Percentiles rank a stretch among this genome's conserved stretches.
Conservation (phyloP, 2,329 filamentous ascomycete genomes). For the Periconia digitata region DNA sequence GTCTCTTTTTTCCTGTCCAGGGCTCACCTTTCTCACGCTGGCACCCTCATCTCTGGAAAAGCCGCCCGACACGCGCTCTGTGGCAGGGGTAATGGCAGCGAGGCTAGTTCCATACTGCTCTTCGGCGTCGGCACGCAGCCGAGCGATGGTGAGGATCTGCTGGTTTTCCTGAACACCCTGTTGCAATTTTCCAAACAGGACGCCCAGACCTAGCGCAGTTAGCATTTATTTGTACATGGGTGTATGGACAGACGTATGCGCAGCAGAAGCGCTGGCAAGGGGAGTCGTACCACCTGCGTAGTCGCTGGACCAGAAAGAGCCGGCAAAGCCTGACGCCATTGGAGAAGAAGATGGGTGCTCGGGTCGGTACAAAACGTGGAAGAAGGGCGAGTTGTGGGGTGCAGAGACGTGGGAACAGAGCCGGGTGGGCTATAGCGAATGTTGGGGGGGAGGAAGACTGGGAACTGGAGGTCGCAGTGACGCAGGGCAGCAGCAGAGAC, state of each 20-base stretch:
- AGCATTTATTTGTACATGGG: constrained; percentile 13
- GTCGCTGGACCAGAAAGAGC: constrained; percentile 97
- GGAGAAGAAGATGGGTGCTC: constrained; percentile 21
- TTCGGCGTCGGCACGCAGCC: constrained; percentile 93
- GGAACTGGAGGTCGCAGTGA: constrained; percentile 21
- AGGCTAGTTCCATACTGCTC: constrained; percentile 83
- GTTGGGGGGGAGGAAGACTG: constrained; percentile 30
- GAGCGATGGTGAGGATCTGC: constrained; percentile 87
- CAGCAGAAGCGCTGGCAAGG: constrained; percentile 22
- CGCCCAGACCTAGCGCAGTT: constrained; percentile 66
- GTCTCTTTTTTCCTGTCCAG: neutral
- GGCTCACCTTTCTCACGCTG: constrained; percentile 85
- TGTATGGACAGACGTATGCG: neutral
- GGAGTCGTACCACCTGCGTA: constrained; percentile 77
- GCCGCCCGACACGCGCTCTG: constrained; percentile 80
- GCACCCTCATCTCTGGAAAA: constrained; percentile 93
- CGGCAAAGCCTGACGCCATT: constrained; percentile 67
- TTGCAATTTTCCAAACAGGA: constrained; percentile 94
- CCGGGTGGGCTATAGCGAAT: constrained; percentile 23
- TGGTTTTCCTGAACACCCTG: constrained; percentile 95
- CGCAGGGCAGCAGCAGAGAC: constrained; percentile 11
- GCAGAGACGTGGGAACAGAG: neutral
- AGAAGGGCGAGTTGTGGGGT: constrained; percentile 8
- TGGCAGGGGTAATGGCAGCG: constrained; percentile 76
- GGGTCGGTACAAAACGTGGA: constrained; percentile 16